Percentiles rank a stretch among this genome's conserved stretches.
Evolutionary conservation across 2,329 filamentous ascomycete species (phyloP).

Genomic region (Dryadomyces quercus-mongolicae): DNA sequence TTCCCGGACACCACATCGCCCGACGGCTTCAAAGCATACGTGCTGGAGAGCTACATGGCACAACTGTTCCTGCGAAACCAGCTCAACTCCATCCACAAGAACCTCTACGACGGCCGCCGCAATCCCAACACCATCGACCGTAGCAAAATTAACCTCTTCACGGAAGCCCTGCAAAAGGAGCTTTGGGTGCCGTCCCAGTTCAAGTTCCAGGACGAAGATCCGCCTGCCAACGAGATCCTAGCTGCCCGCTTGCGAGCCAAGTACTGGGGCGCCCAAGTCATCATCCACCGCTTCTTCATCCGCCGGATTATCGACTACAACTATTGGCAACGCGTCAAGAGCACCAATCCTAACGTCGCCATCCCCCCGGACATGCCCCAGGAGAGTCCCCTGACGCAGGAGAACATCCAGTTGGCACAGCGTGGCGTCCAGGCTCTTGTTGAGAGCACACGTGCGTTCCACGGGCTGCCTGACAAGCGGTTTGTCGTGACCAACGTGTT

Average conservation of each 20-base stretch:
- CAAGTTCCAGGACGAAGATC: slow-evolving; percentile 45
- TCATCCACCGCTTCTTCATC: slow-evolving; percentile 73
- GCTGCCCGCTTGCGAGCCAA: slow-evolving; percentile 78
- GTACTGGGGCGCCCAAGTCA: slow-evolving; percentile 85
- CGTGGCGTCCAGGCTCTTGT: slow-evolving; percentile 64
- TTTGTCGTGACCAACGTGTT: slow-evolving; percentile 92
- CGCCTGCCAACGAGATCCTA: slow-evolving; percentile 64
- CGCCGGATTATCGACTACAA: slow-evolving; percentile 41
- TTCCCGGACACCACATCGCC: slow-evolving; percentile 19
- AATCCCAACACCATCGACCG: slow-evolving; percentile 20
- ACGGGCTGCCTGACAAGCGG: slow-evolving; percentile 48
- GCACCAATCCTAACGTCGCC: neutral
- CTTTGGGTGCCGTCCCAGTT: slow-evolving; percentile 37
- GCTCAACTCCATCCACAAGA: slow-evolving; percentile 49
- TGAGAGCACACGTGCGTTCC: slow-evolving; percentile 74
- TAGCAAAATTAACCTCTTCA: slow-evolving; percentile 32
- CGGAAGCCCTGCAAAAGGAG: slow-evolving; percentile 15
- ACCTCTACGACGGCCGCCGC: slow-evolving; percentile 31
- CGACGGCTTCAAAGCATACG: slow-evolving; percentile 30
- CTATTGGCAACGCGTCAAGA: slow-evolving; percentile 22
- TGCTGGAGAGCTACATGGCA: slow-evolving; percentile 48
- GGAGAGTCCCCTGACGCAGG: slow-evolving; percentile 20
- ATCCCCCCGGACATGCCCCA: neutral
- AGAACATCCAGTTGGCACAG: slow-evolving; percentile 41
- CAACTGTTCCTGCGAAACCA: slow-evolving; percentile 54